A percentile compares a stretch with the other conserved stretches of the same genome.
phyloP scores from a whole-genome alignment of 2,329 filamentous ascomycete genomes.

The Talaromyces sp. region DNA sequence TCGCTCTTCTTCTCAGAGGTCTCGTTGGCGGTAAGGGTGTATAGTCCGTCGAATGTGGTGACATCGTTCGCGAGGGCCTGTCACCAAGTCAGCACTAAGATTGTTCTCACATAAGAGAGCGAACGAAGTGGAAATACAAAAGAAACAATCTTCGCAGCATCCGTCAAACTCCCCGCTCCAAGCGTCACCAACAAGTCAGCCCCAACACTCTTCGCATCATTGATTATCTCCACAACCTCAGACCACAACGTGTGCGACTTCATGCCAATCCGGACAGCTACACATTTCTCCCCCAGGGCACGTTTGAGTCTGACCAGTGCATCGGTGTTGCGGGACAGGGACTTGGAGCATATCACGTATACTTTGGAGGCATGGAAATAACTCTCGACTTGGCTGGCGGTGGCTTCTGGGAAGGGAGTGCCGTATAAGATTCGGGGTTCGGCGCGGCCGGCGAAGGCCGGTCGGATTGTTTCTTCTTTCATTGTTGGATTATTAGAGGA shows the following conservation, averaged over 20 bases:
- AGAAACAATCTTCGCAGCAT: slow-evolving; percentile 51
- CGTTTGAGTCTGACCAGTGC: slow-evolving; percentile 39
- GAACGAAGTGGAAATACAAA: slow-evolving; percentile 29
- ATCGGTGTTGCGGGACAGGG: slow-evolving; percentile 45
- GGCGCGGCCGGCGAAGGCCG: slow-evolving; percentile 32
- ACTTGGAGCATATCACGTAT: slow-evolving; percentile 51
- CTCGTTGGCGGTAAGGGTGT: slow-evolving; percentile 27
- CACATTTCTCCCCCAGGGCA: slow-evolving; percentile 41
- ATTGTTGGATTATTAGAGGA: background rate
- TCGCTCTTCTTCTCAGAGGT: slow-evolving; percentile 23
- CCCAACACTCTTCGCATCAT: slow-evolving; percentile 33
- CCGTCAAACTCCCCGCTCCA: slow-evolving; percentile 53
- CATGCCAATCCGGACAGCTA: slow-evolving; percentile 48
- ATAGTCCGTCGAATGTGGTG: slow-evolving; percentile 35
- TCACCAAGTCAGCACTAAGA: background rate
- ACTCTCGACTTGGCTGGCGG: slow-evolving; percentile 41
- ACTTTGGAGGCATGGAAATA: slow-evolving; percentile 44
- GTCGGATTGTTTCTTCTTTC: slow-evolving; percentile 31
- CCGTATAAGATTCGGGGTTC: slow-evolving; percentile 46
- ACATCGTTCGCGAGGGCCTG: slow-evolving; percentile 47
- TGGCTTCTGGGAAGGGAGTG: slow-evolving; percentile 42
- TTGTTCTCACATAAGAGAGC: too few species aligned
- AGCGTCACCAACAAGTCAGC: slow-evolving; percentile 52
- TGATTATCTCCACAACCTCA: slow-evolving; percentile 47
- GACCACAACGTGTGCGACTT: slow-evolving; percentile 51